Conservation (phyloP, 345 rosid genomes). For the Aquilaria yunnanensis region DNA sequence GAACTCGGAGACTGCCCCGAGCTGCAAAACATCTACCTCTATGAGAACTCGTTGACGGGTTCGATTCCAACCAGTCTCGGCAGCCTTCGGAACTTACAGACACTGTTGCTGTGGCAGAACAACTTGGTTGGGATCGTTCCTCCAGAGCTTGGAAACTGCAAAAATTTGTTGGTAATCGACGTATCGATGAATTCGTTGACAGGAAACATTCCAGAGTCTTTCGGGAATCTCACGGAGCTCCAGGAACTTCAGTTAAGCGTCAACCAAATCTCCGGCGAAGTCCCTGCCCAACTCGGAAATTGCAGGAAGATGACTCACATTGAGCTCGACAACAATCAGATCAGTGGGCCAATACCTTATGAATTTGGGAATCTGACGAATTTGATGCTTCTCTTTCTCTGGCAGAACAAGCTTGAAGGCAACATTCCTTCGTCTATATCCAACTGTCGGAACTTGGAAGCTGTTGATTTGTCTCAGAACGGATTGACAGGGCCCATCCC, state of each 20-base stretch:
- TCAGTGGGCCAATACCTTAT: conserved; percentile 65
- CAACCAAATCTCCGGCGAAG: conserved; percentile 70
- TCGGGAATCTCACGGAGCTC: conserved; percentile 50
- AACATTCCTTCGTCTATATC: conserved; percentile 59
- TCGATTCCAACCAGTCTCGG: conserved; percentile 59
- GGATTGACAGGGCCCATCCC: conserved; percentile 71
- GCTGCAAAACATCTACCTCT: conserved; percentile 66
- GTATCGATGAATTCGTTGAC: conserved; percentile 66
- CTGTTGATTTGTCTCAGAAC: conserved; percentile 78
- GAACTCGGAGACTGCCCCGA: conserved; percentile 72
- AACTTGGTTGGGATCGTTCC: conserved; percentile 66
- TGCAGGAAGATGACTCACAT: conserved; percentile 55
- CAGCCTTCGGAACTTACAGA: conserved; percentile 42
- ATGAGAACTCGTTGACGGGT: conserved; percentile 72
- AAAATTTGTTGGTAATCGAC: conserved; percentile 48
- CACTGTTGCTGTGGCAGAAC: conserved; percentile 72
- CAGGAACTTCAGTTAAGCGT: conserved; percentile 70
- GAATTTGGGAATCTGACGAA: conserved; percentile 52
- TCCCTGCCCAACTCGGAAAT: conserved; percentile 53
- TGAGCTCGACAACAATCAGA: conserved; percentile 78
- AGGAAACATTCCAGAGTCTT: conserved; percentile 59
- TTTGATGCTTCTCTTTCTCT: conserved; percentile 62
- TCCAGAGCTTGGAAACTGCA: conserved; percentile 64
- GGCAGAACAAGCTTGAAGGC: conserved; percentile 85
- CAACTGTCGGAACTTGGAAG: conserved; percentile 57